Evolutionary conservation across 1,284 basidiomycete species (phyloP).

Genomic region (Trametes hirsuta): DNA sequence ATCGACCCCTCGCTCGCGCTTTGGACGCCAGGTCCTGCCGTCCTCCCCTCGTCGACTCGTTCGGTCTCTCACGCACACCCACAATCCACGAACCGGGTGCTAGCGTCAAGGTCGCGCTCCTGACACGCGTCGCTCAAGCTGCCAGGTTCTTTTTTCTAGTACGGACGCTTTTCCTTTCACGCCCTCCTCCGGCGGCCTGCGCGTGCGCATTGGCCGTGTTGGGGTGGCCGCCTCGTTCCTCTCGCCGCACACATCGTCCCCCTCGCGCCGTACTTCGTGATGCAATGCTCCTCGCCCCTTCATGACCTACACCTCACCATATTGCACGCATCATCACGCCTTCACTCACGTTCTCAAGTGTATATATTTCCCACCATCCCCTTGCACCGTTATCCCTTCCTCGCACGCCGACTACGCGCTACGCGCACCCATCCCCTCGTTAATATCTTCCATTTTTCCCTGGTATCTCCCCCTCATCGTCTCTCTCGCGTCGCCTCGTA

Average conservation of each 20-base stretch:
- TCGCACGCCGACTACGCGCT: constrained; percentile 14
- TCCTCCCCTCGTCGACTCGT: constrained; percentile 21
- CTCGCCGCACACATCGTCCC: constrained; percentile 27
- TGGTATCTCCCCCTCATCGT: constrained; percentile 33
- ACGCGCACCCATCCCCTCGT: constrained; percentile 21
- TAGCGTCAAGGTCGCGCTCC: constrained; percentile 22
- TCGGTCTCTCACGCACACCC: constrained; percentile 18
- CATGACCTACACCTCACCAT: constrained; percentile 13
- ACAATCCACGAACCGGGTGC: constrained; percentile 14
- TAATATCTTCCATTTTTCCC: constrained; percentile 16
- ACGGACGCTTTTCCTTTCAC: constrained; percentile 74
- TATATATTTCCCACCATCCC: constrained; percentile 12
- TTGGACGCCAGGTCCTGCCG: constrained; percentile 3
- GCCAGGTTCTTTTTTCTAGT: constrained; percentile 41
- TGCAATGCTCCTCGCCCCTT: constrained; percentile 18
- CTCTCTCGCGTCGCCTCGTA: constrained; percentile 16
- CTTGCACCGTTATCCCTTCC: constrained; percentile 14
- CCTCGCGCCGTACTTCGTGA: constrained; percentile 38
- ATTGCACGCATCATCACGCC: constrained; percentile 24
- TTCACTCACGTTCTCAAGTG: constrained; percentile 23
- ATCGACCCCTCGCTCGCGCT: constrained; percentile 5
- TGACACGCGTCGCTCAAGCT: constrained; percentile 12
- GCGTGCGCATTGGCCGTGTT: constrained; percentile 14
- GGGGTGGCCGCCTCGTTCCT: constrained; percentile 32
- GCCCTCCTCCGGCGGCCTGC: constrained; percentile 36